These are phyloP conservation scores for Multifurca ochricompacta DNA, from an alignment of 768 basidiomycete genomes.

Conservation along the genomic window DNA sequence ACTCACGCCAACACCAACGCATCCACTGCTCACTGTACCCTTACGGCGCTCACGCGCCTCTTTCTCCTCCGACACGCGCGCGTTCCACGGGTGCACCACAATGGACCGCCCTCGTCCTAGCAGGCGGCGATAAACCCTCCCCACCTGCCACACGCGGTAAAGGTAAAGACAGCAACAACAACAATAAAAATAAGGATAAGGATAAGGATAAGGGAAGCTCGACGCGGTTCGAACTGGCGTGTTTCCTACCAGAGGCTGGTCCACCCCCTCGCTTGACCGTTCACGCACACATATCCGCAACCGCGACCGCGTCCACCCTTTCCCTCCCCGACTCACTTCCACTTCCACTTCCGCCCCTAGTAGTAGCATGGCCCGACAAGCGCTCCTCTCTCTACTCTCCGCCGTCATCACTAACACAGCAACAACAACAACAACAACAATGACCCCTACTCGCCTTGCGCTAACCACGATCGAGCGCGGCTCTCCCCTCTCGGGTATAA, in stretches of 20 bases:
- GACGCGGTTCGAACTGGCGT: constrained; percentile 19
- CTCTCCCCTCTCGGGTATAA: constrained; percentile 48
- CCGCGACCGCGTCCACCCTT: constrained; percentile 33
- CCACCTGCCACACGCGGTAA: not conserved
- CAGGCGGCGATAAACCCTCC: constrained; percentile 46
- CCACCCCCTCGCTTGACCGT: constrained; percentile 32
- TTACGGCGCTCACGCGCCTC: constrained; percentile 42
- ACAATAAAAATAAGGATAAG: too few species aligned
- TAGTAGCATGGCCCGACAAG: constrained; percentile 15
- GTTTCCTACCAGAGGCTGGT: constrained; percentile 23
- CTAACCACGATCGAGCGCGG: constrained; percentile 7
- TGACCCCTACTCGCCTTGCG: not conserved
- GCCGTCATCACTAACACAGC: not conserved
- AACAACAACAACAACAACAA: not conserved
- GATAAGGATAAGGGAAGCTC: constrained; percentile 9
- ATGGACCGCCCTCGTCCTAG: constrained; percentile 63
- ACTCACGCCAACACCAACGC: constrained; percentile 41
- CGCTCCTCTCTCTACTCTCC: constrained; percentile 5
- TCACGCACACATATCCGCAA: constrained; percentile 33
- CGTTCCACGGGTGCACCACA: constrained; percentile 50
- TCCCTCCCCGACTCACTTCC: too few species aligned
- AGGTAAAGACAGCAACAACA: too few species aligned
- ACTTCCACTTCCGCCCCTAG: constrained; percentile 35
- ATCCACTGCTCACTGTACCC: constrained; percentile 43
- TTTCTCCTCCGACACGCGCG: constrained; percentile 68